A percentile compares a stretch with the other conserved stretches of the same genome.
Conservation (phyloP, 2,329 filamentous ascomycete genomes). For the Fusarium chaquense region DNA sequence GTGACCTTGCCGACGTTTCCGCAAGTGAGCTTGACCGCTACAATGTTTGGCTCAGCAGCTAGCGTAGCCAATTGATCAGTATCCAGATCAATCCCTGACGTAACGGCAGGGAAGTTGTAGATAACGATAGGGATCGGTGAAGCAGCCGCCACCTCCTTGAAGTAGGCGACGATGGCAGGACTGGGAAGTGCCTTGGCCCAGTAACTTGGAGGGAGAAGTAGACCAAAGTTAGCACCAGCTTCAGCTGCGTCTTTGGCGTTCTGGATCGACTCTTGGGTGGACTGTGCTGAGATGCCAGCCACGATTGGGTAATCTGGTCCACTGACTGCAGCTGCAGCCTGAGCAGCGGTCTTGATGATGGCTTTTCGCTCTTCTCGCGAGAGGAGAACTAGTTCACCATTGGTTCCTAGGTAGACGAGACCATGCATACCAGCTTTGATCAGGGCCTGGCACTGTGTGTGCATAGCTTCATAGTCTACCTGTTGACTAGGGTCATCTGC, state of each 20-base stretch:
- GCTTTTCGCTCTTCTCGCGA: constrained; percentile 55
- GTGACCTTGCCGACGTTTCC: constrained; percentile 78
- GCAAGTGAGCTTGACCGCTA: constrained; percentile 75
- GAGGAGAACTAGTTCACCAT: constrained; percentile 60
- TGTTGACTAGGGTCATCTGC: constrained; percentile 54
- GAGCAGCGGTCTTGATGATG: constrained; percentile 55
- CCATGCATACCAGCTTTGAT: constrained; percentile 59
- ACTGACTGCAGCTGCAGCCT: constrained; percentile 53
- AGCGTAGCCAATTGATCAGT: constrained; percentile 71
- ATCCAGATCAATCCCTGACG: constrained; percentile 72
- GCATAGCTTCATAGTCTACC: constrained; percentile 59
- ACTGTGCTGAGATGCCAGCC: constrained; percentile 59
- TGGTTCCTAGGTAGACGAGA: constrained; percentile 61
- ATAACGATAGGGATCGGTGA: constrained; percentile 75
- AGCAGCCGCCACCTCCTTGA: constrained; percentile 69
- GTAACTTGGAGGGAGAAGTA: constrained; percentile 81
- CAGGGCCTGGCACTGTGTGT: constrained; percentile 57
- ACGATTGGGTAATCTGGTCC: constrained; percentile 57
- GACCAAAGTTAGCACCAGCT: constrained; percentile 77
- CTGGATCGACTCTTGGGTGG: constrained; percentile 73
- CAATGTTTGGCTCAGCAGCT: constrained; percentile 72
- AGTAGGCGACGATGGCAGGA: constrained; percentile 71
- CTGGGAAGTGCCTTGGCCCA: constrained; percentile 68
- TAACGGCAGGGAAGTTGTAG: constrained; percentile 76
- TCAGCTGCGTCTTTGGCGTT: constrained; percentile 74